These are phyloP conservation scores for Penicillium parvum DNA, from an alignment of 495 filamentous ascomycete species.

Conservation along the genomic window DNA sequence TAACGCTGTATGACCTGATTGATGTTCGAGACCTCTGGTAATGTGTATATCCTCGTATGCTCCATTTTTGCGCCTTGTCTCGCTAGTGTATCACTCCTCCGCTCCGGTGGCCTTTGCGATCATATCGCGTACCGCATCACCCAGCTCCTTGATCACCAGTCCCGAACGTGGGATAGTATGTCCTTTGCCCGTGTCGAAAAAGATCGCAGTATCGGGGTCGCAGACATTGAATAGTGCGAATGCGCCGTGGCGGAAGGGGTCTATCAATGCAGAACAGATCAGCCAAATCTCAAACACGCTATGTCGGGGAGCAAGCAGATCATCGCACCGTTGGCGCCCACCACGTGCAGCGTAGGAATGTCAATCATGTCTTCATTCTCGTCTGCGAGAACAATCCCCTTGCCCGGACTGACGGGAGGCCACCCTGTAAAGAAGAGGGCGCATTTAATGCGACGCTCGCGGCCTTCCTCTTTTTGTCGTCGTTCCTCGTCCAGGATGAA, in stretches of 20 bases:
- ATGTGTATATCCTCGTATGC: no score
- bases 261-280: constrained; percentile 14
- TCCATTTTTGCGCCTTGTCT: no score
- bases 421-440: constrained; percentile 54
- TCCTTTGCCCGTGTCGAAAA: constrained; percentile 55
- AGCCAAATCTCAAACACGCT: neutral
- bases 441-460: constrained; percentile 46
- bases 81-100: no score
- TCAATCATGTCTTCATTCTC: constrained; percentile 43
- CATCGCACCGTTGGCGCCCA: constrained; percentile 44
- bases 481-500: constrained; percentile 45
- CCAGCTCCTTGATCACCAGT: constrained; percentile 23
- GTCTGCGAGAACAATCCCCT: constrained; percentile 42
- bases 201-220: constrained; percentile 40
- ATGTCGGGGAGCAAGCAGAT: neutral
- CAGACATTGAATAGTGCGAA: constrained; percentile 56
- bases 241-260: constrained; percentile 50
- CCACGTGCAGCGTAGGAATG: constrained; percentile 52
- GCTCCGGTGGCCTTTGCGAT: constrained; percentile 9
- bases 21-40: neutral
- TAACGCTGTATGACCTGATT: no score
- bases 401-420: constrained; percentile 46
- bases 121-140: constrained; percentile 21
- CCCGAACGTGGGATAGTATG: constrained; percentile 53
- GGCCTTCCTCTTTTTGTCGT: constrained; percentile 31